These are phyloP conservation scores for Chytridiales sp. DNA, from an alignment of 371 early-diverging fungal genomes.

Conservation along the genomic window DNA sequence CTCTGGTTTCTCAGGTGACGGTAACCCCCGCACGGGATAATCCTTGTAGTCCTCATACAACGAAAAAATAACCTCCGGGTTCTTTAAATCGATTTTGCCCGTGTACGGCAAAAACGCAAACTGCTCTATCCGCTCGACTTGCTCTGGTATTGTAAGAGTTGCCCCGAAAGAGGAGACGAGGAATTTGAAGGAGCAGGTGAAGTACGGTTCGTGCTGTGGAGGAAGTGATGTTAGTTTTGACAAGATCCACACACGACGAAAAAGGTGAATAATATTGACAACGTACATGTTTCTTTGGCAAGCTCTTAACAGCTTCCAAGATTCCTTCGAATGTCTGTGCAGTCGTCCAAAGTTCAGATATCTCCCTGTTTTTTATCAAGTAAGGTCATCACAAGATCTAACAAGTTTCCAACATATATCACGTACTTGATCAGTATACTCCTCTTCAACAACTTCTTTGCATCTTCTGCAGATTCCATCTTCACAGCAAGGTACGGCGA, in stretches of 20 bases:
- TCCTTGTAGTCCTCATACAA: conserved; percentile 78
- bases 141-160: conserved; percentile 65
- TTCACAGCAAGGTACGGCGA: conserved; percentile 78
- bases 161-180: conserved; percentile 72
- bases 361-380: conserved; percentile 50
- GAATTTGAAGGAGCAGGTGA: conserved; percentile 76
- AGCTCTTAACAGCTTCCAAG: conserved; percentile 56
- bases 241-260: neutral
- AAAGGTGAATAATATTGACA: neutral
- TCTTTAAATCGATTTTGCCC: conserved; percentile 80
- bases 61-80: conserved; percentile 75
- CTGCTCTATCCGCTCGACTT: conserved; percentile 74
- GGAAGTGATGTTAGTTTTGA: neutral
- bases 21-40: conserved; percentile 29
- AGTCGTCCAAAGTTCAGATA: conserved; percentile 77
- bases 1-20: conserved; percentile 41
- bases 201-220: conserved; percentile 54
- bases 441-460: conserved; percentile 73
- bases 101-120: conserved; percentile 74
- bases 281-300: conserved; percentile 13
- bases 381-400: conserved; percentile 71
- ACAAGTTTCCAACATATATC: conserved; percentile 56
- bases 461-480: conserved; percentile 68
- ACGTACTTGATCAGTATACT: conserved; percentile 78
- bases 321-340: conserved; percentile 64